Evolutionary conservation across 441 rosid species (phyloP), one percentile per base, ranked within the genome.

Genomic region (Isatis lusitanica): DNA sequence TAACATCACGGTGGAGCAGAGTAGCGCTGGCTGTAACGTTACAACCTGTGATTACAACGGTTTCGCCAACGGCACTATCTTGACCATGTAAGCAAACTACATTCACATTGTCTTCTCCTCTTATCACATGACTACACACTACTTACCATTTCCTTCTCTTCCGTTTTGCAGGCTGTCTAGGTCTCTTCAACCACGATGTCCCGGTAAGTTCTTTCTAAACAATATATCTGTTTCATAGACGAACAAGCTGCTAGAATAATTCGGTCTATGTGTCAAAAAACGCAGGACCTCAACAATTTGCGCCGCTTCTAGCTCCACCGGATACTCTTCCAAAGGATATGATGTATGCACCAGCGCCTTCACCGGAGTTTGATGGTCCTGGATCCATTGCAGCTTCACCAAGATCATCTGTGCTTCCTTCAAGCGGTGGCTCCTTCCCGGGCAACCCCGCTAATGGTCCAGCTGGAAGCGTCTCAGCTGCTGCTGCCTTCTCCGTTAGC

Each of bases 171-270:
- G 98, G 88, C 65, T 94, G 77, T 82, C 93, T 31, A 81, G 74
- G 24, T 86, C 88, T 77, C 97, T 94, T 63, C 93, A 88, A 81
- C 98, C 98, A 5, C 87, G 86, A 56, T 94, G 97, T 64, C 94
- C 98, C 18, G 97, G 98, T 94, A 81, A 78, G 73, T 47, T 71
- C 9, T 5, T 3, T 61, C 35, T 3, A 26, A 44, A 44, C 57
- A 1, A 33, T 7, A 39, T 10, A n/a, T 30, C 5, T 50, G 4
- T 62, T 21, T 40, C 15, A 28, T 3, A 24, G 10, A 33, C 17
- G 16, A 55, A 1, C 10, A 6, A 15, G 6, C 4, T 74, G 44
- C 26, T 56, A 44, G 36, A 35, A n/a, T 7, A 3, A 0, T 17
- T 15, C 0, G 15, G 18, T 64, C 33, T 9, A 59, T 66, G 73